Percentiles rank a stretch among this genome's conserved stretches.
These are phyloP conservation scores for Solanum hybrid DNA, from an alignment of 305 asterid genomes.

Conservation along the genomic window DNA sequence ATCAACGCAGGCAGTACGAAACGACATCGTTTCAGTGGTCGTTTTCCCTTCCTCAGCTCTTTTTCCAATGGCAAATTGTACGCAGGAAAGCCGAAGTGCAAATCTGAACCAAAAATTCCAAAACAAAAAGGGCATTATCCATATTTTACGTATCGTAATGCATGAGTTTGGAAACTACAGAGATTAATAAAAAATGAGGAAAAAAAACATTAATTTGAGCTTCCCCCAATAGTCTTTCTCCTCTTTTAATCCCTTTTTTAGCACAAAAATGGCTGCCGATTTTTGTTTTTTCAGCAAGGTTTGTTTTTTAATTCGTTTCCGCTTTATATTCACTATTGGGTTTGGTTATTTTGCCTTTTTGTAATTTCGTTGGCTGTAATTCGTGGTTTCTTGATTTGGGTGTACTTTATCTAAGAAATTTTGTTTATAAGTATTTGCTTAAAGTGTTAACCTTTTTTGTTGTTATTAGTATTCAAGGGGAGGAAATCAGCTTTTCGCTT, in stretches of 20 bases:
- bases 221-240: neutral
- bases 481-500: neutral
- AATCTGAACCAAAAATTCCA: neutral
- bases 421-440: neutral
- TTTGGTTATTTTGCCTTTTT: neutral
- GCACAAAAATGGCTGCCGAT: conserved; percentile 3
- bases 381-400: neutral
- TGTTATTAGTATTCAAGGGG: neutral
- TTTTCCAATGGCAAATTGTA: conserved; percentile 3
- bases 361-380: neutral
- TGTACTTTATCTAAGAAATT: neutral
- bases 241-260: neutral
- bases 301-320: neutral
- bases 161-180: neutral
- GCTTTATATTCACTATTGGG: neutral
- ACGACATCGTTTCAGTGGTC: neutral
- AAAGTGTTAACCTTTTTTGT: neutral
- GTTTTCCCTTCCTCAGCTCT: neutral
- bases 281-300: neutral
- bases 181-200: neutral
- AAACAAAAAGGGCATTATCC: neutral
- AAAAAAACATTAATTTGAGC: neutral
- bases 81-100: neutral
- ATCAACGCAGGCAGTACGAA: neutral
- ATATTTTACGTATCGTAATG: neutral